A percentile compares a stretch with the other conserved stretches of the same genome.
These are phyloP conservation scores for Mortierella sp. DNA, from an alignment of 371 early-diverging fungal species.

Conservation along the genomic window DNA sequence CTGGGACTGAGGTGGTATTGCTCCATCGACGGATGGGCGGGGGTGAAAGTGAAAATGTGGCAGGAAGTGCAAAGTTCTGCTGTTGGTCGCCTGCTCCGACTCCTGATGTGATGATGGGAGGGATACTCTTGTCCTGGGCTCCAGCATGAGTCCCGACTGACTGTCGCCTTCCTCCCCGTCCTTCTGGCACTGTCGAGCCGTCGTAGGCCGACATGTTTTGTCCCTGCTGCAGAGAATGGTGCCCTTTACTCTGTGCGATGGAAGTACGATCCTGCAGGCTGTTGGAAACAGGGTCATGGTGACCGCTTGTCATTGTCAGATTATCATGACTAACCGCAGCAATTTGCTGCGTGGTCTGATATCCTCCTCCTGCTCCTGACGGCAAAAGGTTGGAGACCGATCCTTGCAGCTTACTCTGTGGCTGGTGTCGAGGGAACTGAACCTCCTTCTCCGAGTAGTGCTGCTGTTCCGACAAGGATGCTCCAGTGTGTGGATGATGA, in stretches of 20 bases:
- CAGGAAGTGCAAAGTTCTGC: neutral
- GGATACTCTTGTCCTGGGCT: constrained; percentile 15
- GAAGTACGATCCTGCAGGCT: neutral
- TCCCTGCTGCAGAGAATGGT: neutral
- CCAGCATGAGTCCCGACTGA: neutral
- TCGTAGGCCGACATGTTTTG: neutral
- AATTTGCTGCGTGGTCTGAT: neutral
- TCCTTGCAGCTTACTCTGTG: constrained; percentile 17
- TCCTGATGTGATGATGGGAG: constrained; percentile 10
- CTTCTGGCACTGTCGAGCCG: neutral
- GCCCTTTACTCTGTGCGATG: neutral
- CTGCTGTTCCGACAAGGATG: constrained; percentile 7
- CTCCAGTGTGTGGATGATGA: neutral
- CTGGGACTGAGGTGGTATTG: constrained; percentile 13
- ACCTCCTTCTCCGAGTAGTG: constrained; percentile 6
- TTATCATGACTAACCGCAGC: neutral
- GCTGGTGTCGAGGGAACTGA: constrained; percentile 27
- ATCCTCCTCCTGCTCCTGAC: neutral
- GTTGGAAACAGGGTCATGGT: neutral
- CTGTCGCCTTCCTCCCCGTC: neutral
- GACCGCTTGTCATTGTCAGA: neutral
- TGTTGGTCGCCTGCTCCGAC: neutral
- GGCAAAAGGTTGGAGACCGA: constrained; percentile 19
- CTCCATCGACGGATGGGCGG: constrained; percentile 18
- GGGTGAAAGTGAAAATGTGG: constrained; percentile 17